A percentile compares a stretch with the other conserved stretches of the same genome.
Conservation (phyloP, 2,329 filamentous ascomycete genomes). For the Xylaria sp. region DNA sequence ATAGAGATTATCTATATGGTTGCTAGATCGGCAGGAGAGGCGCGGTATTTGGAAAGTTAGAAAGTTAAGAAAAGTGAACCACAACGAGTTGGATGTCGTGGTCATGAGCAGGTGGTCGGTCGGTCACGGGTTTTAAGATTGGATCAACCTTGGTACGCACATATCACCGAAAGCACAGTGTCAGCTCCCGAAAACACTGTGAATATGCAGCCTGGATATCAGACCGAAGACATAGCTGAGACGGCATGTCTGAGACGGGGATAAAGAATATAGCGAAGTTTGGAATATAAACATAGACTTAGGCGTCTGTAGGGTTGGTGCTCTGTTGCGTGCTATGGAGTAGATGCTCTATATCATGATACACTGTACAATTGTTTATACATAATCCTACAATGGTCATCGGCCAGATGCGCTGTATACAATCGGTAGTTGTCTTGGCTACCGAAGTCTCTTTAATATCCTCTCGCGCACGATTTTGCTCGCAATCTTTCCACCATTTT, state of each 20-base stretch:
- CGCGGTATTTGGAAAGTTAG: background rate
- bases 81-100: background rate
- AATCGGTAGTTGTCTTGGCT: slow-evolving; percentile 3
- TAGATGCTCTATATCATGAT: slow-evolving; percentile 29
- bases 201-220: no score
- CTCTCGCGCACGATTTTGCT: slow-evolving; percentile 76
- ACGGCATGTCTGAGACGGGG: no score
- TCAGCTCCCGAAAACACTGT: background rate
- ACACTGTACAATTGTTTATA: slow-evolving; percentile 37
- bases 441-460: slow-evolving; percentile 61
- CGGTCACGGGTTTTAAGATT: slow-evolving; percentile 3
- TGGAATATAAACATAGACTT: no score
- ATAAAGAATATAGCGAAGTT: no score
- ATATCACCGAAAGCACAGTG: background rate
- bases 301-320: slow-evolving; percentile 13
- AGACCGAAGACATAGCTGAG: no score
- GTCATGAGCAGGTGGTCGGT: background rate
- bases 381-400: slow-evolving; percentile 31
- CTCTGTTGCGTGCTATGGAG: slow-evolving; percentile 15
- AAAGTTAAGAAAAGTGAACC: background rate
- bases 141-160: background rate
- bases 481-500: slow-evolving; percentile 81
- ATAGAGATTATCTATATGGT: background rate
- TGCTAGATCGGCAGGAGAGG: background rate
- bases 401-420: background rate